Base-by-base conservation (phyloP, 345 rosid species). In the Luvunga scandens region DNA sequence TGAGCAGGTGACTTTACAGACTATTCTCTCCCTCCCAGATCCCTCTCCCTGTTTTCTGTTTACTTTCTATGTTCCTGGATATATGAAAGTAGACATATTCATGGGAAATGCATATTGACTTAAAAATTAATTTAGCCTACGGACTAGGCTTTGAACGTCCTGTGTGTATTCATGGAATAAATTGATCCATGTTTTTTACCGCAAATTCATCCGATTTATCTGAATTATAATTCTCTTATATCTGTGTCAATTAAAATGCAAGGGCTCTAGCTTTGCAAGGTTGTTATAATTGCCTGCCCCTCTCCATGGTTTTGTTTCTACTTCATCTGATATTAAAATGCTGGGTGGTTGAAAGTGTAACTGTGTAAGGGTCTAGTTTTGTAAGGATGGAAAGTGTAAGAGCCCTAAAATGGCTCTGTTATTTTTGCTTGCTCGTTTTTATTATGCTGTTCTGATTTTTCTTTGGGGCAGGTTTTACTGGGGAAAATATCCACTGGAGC, bases 401-500 rank as follows among this genome's bases (percentile, higher is more conserved):
- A 19, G 57, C 2, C 22, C 57, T 53, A 53, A 0, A 16, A 18
- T 59, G n/a, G 27, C 27, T 59, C 14, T n/a, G 3, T 45, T 60
- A 27, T 72, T 72, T 38, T 25, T 5, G 1, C 21, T 4, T 42
- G 2, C 45, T 50, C 16, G 21, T 50, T 65, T 34, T 45, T 53
- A 36, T 62, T 50, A 33, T 70, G 69, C 56, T 9, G 30, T 1
- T 78, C 27, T 73, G 22, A 57, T 18, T 33, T 66, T 48, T 56
- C 12, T 34, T 31, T 61, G 25, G 62, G 61, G 48, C 50, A 81
- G 86, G 78, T 84, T 42, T 39, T 84, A 60, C 34, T 86, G 61
- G 85, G 90, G 34, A 86, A 84, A 84, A 87, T 87, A 31, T 86
- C 88, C 63, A 86, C 86, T 3, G 90, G 92, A 61, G 90, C 89